phyloP scores from a whole-genome alignment of 441 rosid species.

The Erysimum cheiri region DNA sequence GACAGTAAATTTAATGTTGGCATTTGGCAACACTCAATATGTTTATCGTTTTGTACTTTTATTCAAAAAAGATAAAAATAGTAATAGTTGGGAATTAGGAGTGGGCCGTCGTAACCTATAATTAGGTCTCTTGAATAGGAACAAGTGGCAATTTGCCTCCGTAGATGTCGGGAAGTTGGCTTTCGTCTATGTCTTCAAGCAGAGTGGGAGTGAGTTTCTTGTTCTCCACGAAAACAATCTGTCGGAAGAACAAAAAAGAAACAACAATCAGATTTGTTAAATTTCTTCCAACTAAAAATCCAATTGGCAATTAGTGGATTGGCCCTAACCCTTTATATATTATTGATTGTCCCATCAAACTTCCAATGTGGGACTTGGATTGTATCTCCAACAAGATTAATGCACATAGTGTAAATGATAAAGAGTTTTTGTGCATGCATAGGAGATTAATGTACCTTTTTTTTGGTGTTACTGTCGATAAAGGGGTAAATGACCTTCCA shows the following conservation, averaged over 20 bases:
- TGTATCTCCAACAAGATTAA: too few species aligned
- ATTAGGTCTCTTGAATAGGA: slow-evolving; percentile 63
- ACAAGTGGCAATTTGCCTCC: slow-evolving; percentile 75
- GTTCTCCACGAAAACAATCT: slow-evolving; percentile 81
- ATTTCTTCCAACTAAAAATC: too few species aligned
- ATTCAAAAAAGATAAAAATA: not conserved
- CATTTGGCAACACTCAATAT: not conserved
- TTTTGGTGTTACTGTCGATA: slow-evolving; percentile 78
- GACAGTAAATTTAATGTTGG: not conserved
- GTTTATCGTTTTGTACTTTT: not conserved
- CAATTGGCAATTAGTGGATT: too few species aligned
- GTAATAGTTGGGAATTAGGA: not conserved
- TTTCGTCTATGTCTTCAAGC: slow-evolving; percentile 70
- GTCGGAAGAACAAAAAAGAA: not conserved
- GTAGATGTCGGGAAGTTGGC: slow-evolving; percentile 71
- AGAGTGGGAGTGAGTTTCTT: slow-evolving; percentile 65
- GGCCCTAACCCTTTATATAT: too few species aligned
- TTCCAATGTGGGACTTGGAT: too few species aligned
- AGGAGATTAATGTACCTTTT: slow-evolving; percentile 69
- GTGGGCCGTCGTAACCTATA: not conserved
- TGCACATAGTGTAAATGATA: not conserved
- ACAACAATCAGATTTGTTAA: not conserved
- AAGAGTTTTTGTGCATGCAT: not conserved
- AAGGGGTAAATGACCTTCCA: slow-evolving; percentile 86
- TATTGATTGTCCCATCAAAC: too few species aligned